Evolutionary conservation across 305 asterid genomes (phyloP), one percentile per base, ranked within the genome.

Genomic region (Ajuga reptans): DNA sequence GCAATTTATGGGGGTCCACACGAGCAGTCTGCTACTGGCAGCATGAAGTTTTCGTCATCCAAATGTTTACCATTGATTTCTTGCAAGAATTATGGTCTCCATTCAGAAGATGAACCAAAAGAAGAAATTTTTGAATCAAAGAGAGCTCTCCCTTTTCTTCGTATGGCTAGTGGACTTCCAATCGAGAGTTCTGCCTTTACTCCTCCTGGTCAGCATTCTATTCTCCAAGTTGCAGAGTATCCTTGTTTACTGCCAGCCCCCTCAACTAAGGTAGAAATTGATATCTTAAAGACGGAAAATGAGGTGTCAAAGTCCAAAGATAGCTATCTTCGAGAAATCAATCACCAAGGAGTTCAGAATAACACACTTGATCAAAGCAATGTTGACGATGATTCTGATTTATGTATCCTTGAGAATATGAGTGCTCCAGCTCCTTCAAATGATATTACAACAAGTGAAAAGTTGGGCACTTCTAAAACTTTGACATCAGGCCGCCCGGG

Each of bases 361-460:
- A 83, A 71, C 74, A 67, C 76, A 39, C 39, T 70, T 21, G 74
- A 50, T 55, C 80, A 72, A 74, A 85, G 24, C 75, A 68, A 51
- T 47, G 75, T 57, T 54, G 89, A 78, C 21, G 92, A 85, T 63
- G 99, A 89, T 69, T 78, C 78, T 41, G 99, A 93, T 83, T 67
- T 94, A 57, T 86, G 94, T 66, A 77, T 94, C 72, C 82, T 94
- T 47, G 97, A 94, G 82, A 90, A 89, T 80, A 80, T 84, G 77
- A 89, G 96, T 81, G 92, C 82, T 47, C 96, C 97, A 12, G 85
- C 91, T 4, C 75, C 51, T 14, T 55, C 66, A 42, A 80, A 69
- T 72, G 70, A 69, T 56, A 65, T 76, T 76, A 64, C 68, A 16
- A 74, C 66, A 75, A 77, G 68, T 79, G 81, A 79, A 31, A 89